A percentile compares a stretch with the other conserved stretches of the same genome.
phyloP scores from a whole-genome alignment of 345 rosid species.

The Arabidopsis arenosa region DNA sequence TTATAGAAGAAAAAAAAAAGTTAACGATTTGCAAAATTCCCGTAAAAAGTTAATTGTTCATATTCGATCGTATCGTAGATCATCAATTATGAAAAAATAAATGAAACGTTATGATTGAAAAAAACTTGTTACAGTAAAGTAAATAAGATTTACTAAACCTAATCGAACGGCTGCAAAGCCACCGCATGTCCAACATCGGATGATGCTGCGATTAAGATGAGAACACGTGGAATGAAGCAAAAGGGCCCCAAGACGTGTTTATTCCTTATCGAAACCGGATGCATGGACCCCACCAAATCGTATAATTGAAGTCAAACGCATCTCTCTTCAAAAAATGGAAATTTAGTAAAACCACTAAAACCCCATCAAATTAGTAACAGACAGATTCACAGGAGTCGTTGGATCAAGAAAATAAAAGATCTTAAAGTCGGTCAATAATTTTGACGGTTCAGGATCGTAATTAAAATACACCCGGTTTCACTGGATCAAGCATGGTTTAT shows the following conservation, averaged over 20 bases:
- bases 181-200: neutral
- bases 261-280: constrained; percentile 24
- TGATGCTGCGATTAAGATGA: neutral
- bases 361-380: constrained; percentile 5
- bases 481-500: constrained; percentile 8
- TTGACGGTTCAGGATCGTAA: constrained; percentile 20
- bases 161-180: constrained; percentile 19
- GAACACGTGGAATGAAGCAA: constrained; percentile 10
- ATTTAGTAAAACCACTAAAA: neutral
- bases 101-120: neutral
- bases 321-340: neutral
- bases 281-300: constrained; percentile 37
- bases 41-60: too few relatives aligned
- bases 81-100: neutral
- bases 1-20: too few relatives aligned
- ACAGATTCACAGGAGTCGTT: constrained; percentile 16
- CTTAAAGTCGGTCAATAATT: constrained; percentile 14
- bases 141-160: neutral
- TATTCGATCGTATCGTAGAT: neutral
- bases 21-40: too few relatives aligned
- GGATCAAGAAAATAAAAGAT: constrained; percentile 5
- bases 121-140: neutral
- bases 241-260: constrained; percentile 24
- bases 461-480: constrained; percentile 15
- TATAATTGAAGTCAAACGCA: constrained; percentile 38